phyloP scores from a whole-genome alignment of 225 moss, liverwort and hornwort species.

The Climacium dendroides region DNA sequence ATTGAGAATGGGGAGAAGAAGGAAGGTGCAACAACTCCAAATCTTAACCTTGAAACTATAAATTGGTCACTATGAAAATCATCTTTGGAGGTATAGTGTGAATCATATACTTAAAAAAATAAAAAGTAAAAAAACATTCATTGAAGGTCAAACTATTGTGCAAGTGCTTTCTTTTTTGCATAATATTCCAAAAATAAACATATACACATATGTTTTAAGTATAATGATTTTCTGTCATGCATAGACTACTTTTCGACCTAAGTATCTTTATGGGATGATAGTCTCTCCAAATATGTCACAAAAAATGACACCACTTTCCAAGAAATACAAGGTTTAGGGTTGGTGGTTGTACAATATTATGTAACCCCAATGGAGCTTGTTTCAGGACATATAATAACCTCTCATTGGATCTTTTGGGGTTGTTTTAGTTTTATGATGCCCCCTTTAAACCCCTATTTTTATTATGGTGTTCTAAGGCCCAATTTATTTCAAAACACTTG shows the following conservation, averaged over 20 bases:
- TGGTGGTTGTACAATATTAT: not conserved
- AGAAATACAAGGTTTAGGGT: not conserved
- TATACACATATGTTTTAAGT: rapidly evolving
- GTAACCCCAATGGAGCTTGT: rapidly evolving
- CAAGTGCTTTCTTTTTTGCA: rapidly evolving
- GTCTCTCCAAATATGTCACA: rapidly evolving
- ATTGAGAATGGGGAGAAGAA: not conserved
- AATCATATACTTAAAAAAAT: not conserved
- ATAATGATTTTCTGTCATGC: rapidly evolving
- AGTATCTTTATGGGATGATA: rapidly evolving
- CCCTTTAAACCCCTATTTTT: rapidly evolving
- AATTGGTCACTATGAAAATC: rapidly evolving
- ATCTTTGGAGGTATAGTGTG: rapidly evolving
- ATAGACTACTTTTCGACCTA: rapidly evolving
- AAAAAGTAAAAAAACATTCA: too few species aligned
- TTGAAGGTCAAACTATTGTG: not conserved
- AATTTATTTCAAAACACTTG: not conserved
- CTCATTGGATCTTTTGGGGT: rapidly evolving
- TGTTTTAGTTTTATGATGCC: not conserved
- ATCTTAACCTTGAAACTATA: rapidly evolving
- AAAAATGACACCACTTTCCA: not conserved
- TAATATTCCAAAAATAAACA: not conserved
- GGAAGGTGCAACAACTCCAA: too few species aligned
- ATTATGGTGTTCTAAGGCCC: not conserved
- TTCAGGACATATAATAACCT: not conserved